phyloP scores from a whole-genome alignment of 2,329 filamentous ascomycete species.

The Curvularia eragrostidis region DNA sequence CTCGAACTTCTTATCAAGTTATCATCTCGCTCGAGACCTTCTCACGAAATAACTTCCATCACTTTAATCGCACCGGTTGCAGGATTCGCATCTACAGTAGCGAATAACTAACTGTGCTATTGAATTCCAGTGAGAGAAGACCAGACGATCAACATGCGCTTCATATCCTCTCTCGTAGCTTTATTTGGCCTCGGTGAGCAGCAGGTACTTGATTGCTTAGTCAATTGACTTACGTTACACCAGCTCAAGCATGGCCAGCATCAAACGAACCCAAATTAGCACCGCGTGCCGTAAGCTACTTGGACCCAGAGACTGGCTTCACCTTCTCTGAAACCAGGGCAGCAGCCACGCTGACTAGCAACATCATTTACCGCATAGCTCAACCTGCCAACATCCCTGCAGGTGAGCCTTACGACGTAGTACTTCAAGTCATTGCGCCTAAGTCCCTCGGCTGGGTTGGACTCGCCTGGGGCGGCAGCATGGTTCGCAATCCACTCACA shows the following conservation, averaged over 20 bases:
- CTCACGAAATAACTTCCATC: constrained; percentile 13
- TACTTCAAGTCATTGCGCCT: constrained; percentile 40
- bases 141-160: constrained; percentile 29
- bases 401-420: constrained; percentile 33
- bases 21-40: constrained; percentile 25
- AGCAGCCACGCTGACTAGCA: constrained; percentile 34
- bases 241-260: constrained; percentile 29
- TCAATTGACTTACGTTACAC: background rate
- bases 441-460: constrained; percentile 40
- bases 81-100: background rate
- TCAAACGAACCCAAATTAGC: constrained; percentile 6
- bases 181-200: constrained; percentile 31
- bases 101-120: background rate
- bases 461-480: constrained; percentile 41
- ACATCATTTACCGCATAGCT: constrained; percentile 41
- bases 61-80: background rate
- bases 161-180: constrained; percentile 24
- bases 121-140: background rate
- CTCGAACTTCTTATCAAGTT: constrained; percentile 29
- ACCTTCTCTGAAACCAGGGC: constrained; percentile 43
- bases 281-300: constrained; percentile 25
- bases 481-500: constrained; percentile 42
- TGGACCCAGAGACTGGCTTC: constrained; percentile 43
- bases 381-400: constrained; percentile 30
- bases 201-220: too few species aligned